These are phyloP conservation scores for Fusarium sp. DNA, from an alignment of 2,329 filamentous ascomycete genomes.

Conservation along the genomic window DNA sequence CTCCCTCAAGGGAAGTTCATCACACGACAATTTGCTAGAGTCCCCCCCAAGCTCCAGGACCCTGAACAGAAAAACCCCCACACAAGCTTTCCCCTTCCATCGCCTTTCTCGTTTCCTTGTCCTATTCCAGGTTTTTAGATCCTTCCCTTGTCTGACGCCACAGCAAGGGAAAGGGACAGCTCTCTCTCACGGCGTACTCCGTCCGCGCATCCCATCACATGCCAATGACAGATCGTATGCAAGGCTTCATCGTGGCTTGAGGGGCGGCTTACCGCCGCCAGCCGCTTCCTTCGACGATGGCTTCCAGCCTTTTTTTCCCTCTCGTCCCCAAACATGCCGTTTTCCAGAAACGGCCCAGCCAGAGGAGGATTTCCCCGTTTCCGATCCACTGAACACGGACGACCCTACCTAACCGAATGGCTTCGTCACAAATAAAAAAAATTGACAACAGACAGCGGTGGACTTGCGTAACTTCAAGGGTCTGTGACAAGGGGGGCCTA, in stretches of 20 bases:
- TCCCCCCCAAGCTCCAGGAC: constrained; percentile 18
- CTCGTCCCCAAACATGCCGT: constrained; percentile 17
- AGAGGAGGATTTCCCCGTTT: background rate
- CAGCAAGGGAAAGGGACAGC: background rate
- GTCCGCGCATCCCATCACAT: constrained; percentile 24
- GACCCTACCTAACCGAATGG: background rate
- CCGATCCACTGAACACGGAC: background rate
- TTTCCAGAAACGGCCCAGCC: background rate
- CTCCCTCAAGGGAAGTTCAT: background rate
- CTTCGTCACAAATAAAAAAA: background rate
- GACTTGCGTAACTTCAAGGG: background rate
- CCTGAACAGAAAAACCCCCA: constrained; percentile 26
- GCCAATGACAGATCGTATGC: background rate
- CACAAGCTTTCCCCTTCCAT: constrained; percentile 21
- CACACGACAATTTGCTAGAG: constrained; percentile 7
- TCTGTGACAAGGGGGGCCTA: background rate
- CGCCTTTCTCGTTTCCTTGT: background rate
- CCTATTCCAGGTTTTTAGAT: background rate
- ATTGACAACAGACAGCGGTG: background rate
- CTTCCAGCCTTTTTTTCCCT: constrained; percentile 3
- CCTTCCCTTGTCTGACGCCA: no score
- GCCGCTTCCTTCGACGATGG: constrained; percentile 7
- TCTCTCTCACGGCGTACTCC: background rate
- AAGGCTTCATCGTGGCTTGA: background rate
- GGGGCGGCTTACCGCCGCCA: background rate